A percentile compares a stretch with the other conserved stretches of the same genome.
These are phyloP conservation scores for Parmales sp. DNA, from an alignment of 108 stramenopile genomes.

Conservation along the genomic window DNA sequence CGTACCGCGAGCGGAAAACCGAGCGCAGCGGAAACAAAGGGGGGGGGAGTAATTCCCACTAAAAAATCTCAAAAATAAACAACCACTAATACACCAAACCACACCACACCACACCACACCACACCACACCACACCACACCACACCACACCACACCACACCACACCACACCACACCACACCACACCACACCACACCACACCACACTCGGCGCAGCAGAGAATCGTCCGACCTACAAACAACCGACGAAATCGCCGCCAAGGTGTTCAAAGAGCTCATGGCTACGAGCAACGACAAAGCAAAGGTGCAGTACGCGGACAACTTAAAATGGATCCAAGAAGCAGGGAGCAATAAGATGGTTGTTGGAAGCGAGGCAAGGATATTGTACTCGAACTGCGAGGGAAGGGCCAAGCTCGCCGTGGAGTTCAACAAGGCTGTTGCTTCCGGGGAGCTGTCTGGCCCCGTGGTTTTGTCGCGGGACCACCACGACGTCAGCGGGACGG, in stretches of 20 bases:
- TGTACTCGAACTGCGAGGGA: conserved; percentile 9
- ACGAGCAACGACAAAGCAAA: conserved; percentile 7
- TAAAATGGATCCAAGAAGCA: conserved; percentile 6
- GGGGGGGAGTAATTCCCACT: too few species aligned
- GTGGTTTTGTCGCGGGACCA: conserved; percentile 1
- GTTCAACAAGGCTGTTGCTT: conserved; percentile 3
- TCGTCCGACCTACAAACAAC: neutral
- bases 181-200: too few species aligned
- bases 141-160: too few species aligned
- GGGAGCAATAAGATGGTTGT: conserved; percentile 1
- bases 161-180: too few species aligned
- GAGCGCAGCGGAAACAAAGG: too few species aligned
- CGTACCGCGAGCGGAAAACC: too few species aligned
- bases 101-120: too few species aligned
- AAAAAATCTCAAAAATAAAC: too few species aligned
- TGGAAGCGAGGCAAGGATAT: conserved; percentile 5
- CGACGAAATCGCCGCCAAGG: neutral
- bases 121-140: too few species aligned
- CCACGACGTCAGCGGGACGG: conserved; percentile 5
- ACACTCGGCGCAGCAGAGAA: too few species aligned
- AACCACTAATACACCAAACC: too few species aligned
- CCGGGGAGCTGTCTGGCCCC: neutral
- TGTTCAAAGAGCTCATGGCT: conserved; percentile 4
- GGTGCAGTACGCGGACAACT: neutral
- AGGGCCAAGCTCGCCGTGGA: neutral